A percentile compares a stretch with the other conserved stretches of the same genome.
These are phyloP conservation scores for Citropsis articulata DNA, from an alignment of 345 rosid genomes.

Conservation along the genomic window DNA sequence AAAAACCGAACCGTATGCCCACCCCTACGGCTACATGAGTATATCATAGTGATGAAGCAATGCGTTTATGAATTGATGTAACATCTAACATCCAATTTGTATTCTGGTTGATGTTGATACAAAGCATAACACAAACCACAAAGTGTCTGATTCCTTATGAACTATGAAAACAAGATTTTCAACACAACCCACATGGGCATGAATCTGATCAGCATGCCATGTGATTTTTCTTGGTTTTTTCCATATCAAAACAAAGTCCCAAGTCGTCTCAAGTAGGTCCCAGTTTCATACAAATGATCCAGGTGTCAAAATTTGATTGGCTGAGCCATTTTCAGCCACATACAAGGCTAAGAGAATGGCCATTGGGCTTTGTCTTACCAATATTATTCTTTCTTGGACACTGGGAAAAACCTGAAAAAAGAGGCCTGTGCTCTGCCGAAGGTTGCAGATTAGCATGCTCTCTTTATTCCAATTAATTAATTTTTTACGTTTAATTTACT, in stretches of 20 bases:
- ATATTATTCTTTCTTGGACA: constrained; percentile 36
- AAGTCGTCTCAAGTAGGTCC: constrained; percentile 1
- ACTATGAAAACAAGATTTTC: background rate
- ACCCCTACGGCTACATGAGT: background rate
- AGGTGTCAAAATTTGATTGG: background rate
- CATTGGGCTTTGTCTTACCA: background rate
- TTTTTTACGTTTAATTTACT: background rate
- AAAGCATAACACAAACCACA: background rate
- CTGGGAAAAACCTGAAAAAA: constrained; percentile 9
- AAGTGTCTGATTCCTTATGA: background rate
- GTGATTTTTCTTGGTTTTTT: background rate
- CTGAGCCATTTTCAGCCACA: background rate
- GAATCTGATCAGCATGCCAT: background rate
- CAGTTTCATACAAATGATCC: background rate
- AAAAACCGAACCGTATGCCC: no score
- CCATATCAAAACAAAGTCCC: background rate
- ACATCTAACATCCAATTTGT: background rate
- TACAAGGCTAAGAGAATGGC: background rate
- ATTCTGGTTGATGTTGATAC: background rate
- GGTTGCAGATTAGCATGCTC: constrained; percentile 16
- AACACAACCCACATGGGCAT: background rate
- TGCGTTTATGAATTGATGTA: background rate
- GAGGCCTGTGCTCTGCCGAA: constrained; percentile 2
- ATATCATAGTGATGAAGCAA: background rate
- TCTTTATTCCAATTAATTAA: constrained; percentile 13